Evolutionary conservation across 306 rosid species (phyloP), one percentile per base, ranked within the genome.

Genomic region (Quercus mongolica): DNA sequence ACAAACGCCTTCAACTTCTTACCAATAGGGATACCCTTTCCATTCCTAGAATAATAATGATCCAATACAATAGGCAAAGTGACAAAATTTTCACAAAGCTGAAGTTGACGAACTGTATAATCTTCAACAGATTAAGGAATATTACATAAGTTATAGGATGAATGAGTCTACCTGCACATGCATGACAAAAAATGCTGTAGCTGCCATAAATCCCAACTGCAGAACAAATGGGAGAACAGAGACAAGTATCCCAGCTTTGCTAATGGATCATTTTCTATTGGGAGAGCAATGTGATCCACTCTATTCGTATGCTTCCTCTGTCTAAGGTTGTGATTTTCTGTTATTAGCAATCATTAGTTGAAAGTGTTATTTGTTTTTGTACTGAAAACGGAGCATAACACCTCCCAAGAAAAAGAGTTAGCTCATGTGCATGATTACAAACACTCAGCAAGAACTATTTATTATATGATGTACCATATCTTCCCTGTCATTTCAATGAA

Each of bases 121-220:
- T 33, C 51, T 33, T 67, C 71, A 67, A 65, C 20, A 64, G 12
- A 30, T 15, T 14, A 18, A 64, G 30, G 20, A 63, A 15, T 23
- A 14, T 17, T 1, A 14, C 6, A 1, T 14, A 15, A 64, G 5
- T 30, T 15, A 69, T 64, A 56, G 56, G 49, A 74, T 71, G 71
- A 41, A 65, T 38, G 67, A 69, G 49, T 75, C 94, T 73, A 92
- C 99, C 98, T 95, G 94, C 57, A 95, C 99, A 83, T 92, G 97
- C 99, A 90, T 90, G 88, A 95, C 90, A 80, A 95, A 76, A 80
- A 95, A 89, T 65, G 87, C 90, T 26, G 92, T 89, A 77, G 88
- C 84, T 76, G 91, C 89, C 94, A 95, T 86, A 86, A 95, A 88
- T 77, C 88, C 98, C 90, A 89, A 74, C 81, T 95, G 98, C 23